phyloP scores from a whole-genome alignment of 1,139 yeast species.

The Sugiyamaella pinicola region DNA sequence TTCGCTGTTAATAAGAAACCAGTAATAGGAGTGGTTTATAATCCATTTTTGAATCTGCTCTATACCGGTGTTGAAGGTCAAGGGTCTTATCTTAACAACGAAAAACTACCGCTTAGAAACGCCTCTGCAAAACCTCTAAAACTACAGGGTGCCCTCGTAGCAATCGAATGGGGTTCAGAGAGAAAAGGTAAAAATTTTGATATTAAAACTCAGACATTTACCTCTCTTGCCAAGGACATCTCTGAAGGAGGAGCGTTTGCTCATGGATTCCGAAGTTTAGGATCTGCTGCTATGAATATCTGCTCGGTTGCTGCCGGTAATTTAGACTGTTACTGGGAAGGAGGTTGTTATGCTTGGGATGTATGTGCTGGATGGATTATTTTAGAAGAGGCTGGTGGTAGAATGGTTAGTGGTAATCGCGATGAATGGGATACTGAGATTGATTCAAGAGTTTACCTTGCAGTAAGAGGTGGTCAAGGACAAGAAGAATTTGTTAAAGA shows the following conservation, averaged over 20 bases:
- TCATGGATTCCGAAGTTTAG: constrained; percentile 60
- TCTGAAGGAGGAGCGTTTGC: constrained; percentile 52
- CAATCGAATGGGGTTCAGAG: constrained; percentile 62
- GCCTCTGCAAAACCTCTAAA: constrained; percentile 40
- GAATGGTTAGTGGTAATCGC: constrained; percentile 54
- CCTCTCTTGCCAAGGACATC: constrained; percentile 48
- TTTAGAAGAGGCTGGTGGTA: constrained; percentile 59
- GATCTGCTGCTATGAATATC: constrained; percentile 62
- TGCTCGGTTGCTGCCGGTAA: constrained; percentile 59
- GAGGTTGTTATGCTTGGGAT: constrained; percentile 66
- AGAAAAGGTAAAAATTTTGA: constrained; percentile 54
- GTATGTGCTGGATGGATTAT: constrained; percentile 68
- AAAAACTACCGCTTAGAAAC: constrained; percentile 45
- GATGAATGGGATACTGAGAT: constrained; percentile 52
- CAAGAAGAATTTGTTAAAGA: constrained; percentile 51
- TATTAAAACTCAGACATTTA: constrained; percentile 52
- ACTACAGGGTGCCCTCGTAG: constrained; percentile 56
- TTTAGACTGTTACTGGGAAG: constrained; percentile 63
- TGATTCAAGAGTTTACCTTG: constrained; percentile 55
- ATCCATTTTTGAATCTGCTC: constrained; percentile 54
- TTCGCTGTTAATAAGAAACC: constrained; percentile 53
- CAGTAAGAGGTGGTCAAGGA: constrained; percentile 55
- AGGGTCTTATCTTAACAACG: constrained; percentile 53
- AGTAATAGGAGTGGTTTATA: constrained; percentile 60
- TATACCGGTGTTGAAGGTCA: constrained; percentile 55